Evolutionary conservation across 208 protist species (phyloP).

Genomic region (Giardia duodenalis): DNA sequence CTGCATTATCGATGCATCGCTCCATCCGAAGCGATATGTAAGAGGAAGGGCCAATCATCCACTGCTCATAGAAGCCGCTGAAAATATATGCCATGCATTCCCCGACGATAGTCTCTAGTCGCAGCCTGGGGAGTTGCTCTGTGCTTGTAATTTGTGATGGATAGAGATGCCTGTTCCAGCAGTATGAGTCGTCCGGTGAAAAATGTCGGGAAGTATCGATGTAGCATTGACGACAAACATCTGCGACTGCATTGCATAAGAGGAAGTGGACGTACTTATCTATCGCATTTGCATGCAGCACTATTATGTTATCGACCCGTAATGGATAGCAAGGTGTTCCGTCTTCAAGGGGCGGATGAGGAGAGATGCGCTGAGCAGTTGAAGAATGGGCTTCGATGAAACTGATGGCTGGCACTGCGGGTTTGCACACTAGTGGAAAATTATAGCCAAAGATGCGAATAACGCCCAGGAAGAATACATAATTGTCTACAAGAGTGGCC

Average conservation of each 20-base stretch:
- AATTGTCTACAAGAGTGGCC: no score
- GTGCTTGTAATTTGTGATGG: neutral
- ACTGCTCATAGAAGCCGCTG: neutral
- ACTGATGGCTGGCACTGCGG: no score
- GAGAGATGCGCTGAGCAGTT: no score
- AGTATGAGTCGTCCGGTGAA: neutral
- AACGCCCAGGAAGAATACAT: no score
- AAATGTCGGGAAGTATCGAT: neutral
- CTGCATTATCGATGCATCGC: neutral
- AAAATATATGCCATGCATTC: neutral
- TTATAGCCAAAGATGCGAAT: no score
- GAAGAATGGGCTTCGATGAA: no score
- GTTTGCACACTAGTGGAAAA: no score
- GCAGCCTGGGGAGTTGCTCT: neutral
- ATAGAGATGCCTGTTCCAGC: neutral
- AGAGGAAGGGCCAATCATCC: neutral
- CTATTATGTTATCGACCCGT: neutral
- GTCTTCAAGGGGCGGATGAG: no score
- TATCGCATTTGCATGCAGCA: neutral
- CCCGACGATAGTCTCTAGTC: neutral
- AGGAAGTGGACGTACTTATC: neutral
- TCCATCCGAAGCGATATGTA: neutral
- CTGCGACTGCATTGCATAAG: neutral
- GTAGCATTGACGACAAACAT: neutral
- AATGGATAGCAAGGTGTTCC: no score